phyloP scores from a whole-genome alignment of 345 rosid genomes.

The Gossypium longicalyx region DNA sequence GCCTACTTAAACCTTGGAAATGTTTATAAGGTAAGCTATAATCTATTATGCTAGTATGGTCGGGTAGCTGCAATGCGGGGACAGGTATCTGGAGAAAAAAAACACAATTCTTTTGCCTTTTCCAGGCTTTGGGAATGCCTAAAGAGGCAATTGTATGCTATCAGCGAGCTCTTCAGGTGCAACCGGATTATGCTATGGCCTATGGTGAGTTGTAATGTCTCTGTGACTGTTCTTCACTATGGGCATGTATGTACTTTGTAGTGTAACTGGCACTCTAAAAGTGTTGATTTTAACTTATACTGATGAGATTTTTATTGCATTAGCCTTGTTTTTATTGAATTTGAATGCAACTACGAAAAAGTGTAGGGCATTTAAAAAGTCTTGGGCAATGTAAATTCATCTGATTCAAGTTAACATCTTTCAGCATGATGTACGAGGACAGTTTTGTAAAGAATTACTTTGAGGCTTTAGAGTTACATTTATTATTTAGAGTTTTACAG shows the following conservation, averaged over 20 bases:
- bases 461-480: neutral
- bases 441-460: neutral
- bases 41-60: constrained; percentile 25
- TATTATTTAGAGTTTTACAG: neutral
- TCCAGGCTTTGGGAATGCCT: constrained; percentile 90
- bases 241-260: neutral
- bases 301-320: neutral
- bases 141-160: constrained; percentile 90
- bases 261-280: neutral
- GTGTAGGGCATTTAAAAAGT: neutral
- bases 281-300: too few relatives aligned
- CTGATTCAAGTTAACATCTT: neutral
- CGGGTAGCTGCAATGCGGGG: constrained; percentile 32
- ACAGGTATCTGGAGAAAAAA: constrained; percentile 31
- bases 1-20: constrained; percentile 94
- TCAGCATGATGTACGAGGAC: neutral
- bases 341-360: neutral
- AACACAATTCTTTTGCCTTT: constrained; percentile 38
- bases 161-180: constrained; percentile 77
- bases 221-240: neutral
- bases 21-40: constrained; percentile 84
- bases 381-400: neutral
- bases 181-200: constrained; percentile 77
- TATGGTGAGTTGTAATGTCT: constrained; percentile 53
- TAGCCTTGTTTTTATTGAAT: neutral